Evolutionary conservation across 225 moss, liverwort and hornwort genomes (phyloP).

Genomic region (Physcomitrellopsis africana): DNA sequence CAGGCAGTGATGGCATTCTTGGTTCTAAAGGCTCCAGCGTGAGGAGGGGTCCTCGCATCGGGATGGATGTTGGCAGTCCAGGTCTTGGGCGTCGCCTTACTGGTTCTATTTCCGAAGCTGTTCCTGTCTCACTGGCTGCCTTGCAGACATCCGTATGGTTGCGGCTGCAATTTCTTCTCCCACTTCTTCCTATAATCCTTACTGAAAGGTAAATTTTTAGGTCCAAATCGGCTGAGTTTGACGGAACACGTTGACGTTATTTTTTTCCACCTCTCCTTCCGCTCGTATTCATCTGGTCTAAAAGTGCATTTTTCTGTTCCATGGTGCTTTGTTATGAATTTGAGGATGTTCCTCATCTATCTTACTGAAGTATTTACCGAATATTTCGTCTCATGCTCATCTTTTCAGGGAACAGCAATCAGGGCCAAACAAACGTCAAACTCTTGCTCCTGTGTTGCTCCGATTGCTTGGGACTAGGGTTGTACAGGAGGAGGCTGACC

Average conservation of each 20-base stretch:
- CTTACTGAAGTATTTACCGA: conserved; percentile 11
- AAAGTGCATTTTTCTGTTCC: not conserved
- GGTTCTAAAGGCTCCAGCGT: conserved; percentile 66
- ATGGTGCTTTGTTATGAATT: not conserved
- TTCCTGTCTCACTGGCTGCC: conserved; percentile 78
- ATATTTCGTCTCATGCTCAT: conserved; percentile 5
- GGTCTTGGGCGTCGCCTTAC: conserved; percentile 82
- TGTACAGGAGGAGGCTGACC: conserved; percentile 92
- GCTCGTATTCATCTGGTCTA: conserved; percentile 13
- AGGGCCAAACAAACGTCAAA: conserved; percentile 81
- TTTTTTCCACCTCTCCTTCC: not conserved
- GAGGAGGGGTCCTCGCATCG: conserved; percentile 80
- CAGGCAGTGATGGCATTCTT: conserved; percentile 66
- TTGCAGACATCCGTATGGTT: conserved; percentile 97
- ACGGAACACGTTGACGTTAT: not conserved
- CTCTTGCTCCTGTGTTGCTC: conserved; percentile 85
- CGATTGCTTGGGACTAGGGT: conserved; percentile 92
- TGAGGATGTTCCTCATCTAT: not conserved
- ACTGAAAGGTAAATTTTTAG: conserved; percentile 62
- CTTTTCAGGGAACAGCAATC: conserved; percentile 81
- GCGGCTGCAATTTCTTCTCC: conserved; percentile 93
- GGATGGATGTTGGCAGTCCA: conserved; percentile 86
- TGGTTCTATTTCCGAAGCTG: conserved; percentile 58
- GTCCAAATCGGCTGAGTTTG: not conserved
- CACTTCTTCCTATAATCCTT: conserved; percentile 85